Conservation (phyloP, 2,329 filamentous ascomycete species). For the Fusarium annulatum region DNA sequence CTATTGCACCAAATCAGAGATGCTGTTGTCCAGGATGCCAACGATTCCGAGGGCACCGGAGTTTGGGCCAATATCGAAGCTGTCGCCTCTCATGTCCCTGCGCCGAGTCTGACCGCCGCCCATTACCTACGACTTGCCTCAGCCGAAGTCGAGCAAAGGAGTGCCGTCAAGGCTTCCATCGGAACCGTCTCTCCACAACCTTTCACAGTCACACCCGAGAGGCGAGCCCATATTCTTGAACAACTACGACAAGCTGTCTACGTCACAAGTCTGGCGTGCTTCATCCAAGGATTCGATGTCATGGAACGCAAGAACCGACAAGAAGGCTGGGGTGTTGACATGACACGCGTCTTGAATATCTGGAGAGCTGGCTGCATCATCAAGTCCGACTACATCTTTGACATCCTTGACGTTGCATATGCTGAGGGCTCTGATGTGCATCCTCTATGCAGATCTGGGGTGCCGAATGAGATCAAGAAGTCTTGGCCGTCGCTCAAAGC, state of each 20-base stretch:
- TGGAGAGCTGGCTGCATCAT: slow-evolving; percentile 80
- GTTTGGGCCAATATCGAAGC: slow-evolving; percentile 74
- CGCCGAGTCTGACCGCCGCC: slow-evolving; percentile 70
- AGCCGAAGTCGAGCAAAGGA: slow-evolving; percentile 67
- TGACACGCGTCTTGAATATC: slow-evolving; percentile 65
- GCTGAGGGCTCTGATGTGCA: slow-evolving; percentile 53
- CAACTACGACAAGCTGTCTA: slow-evolving; percentile 71
- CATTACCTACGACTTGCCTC: slow-evolving; percentile 74
- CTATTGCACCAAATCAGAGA: slow-evolving; percentile 73
- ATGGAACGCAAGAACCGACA: slow-evolving; percentile 68
- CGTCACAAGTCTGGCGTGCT: slow-evolving; percentile 69
- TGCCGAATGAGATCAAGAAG: slow-evolving; percentile 62
- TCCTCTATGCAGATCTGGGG: neutral
- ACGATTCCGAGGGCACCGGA: slow-evolving; percentile 73
- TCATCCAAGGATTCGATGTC: slow-evolving; percentile 73
- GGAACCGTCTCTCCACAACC: neutral
- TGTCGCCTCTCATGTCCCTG: slow-evolving; percentile 69
- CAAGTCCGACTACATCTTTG: slow-evolving; percentile 71
- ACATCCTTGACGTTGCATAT: slow-evolving; percentile 64
- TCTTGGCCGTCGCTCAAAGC: slow-evolving; percentile 64
- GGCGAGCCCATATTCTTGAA: slow-evolving; percentile 57
- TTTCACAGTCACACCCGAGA: neutral
- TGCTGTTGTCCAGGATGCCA: slow-evolving; percentile 77
- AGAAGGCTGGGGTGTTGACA: slow-evolving; percentile 69
- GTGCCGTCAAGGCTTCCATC: slow-evolving; percentile 54